Evolutionary conservation across 371 early-diverging fungal species (phyloP).

Genomic region (Syncephalastrum racemosum): DNA sequence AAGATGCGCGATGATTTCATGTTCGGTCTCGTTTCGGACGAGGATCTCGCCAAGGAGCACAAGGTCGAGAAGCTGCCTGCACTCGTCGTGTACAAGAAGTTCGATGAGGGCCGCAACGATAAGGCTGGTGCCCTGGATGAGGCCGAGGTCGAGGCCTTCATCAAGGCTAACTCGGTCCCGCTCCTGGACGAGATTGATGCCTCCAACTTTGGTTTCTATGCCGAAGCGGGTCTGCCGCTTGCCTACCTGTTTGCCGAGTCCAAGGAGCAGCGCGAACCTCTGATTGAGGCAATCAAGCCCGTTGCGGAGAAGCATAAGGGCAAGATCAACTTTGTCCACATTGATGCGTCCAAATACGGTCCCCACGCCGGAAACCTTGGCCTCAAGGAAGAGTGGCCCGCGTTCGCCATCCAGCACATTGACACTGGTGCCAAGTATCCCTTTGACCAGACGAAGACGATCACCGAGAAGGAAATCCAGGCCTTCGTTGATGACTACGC

Average conservation of each 20-base stretch:
- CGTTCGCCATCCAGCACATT: constrained; percentile 84
- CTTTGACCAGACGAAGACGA: constrained; percentile 63
- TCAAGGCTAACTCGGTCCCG: constrained; percentile 79
- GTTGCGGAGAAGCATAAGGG: constrained; percentile 88
- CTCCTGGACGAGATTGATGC: constrained; percentile 88
- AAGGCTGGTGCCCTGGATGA: constrained; percentile 50
- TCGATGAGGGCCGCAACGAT: constrained; percentile 82
- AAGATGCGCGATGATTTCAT: constrained; percentile 76
- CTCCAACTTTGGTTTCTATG: constrained; percentile 83
- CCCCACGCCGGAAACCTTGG: constrained; percentile 82
- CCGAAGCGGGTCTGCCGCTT: constrained; percentile 81
- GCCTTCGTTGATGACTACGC: constrained; percentile 67
- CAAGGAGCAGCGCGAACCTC: constrained; percentile 57
- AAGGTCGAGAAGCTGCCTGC: constrained; percentile 57
- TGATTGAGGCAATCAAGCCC: constrained; percentile 56
- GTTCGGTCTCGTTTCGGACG: constrained; percentile 79
- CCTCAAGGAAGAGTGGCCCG: constrained; percentile 88
- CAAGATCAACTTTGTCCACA: constrained; percentile 82
- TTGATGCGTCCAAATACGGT: constrained; percentile 84
- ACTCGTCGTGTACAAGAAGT: constrained; percentile 85
- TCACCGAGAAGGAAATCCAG: constrained; percentile 59
- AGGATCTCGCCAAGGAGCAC: constrained; percentile 44
- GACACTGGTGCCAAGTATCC: constrained; percentile 78
- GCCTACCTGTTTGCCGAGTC: constrained; percentile 82
- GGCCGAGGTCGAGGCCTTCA: constrained; percentile 65